Evolutionary conservation across 768 basidiomycete species (phyloP).

Genomic region (Collybia sp.): DNA sequence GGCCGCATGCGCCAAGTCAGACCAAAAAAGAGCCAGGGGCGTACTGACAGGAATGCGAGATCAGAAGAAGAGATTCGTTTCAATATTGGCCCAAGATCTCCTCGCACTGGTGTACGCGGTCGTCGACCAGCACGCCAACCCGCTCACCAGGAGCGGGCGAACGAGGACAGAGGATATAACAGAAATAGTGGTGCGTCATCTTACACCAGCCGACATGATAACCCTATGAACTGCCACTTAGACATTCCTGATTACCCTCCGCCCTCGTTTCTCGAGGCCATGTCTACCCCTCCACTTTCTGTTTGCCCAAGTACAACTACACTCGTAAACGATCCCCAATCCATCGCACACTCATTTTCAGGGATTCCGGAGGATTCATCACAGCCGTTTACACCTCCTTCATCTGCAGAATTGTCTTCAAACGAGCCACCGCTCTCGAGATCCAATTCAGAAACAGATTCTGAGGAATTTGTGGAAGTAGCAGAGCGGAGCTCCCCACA

Average conservation of each 20-base stretch:
- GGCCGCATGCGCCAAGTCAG: slow-evolving; percentile 38
- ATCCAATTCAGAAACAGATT: neutral
- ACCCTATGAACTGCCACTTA: slow-evolving; percentile 13
- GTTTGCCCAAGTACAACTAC: slow-evolving; percentile 36
- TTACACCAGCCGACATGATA: slow-evolving; percentile 1
- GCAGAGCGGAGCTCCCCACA: neutral
- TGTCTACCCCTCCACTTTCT: slow-evolving; percentile 37
- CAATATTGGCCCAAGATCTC: slow-evolving; percentile 34
- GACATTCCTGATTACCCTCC: slow-evolving; percentile 65
- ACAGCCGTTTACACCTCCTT: slow-evolving; percentile 4
- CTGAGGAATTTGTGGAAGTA: too few species aligned
- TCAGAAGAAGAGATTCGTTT: slow-evolving; percentile 43
- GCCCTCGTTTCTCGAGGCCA: slow-evolving; percentile 72
- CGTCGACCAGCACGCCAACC: slow-evolving; percentile 18
- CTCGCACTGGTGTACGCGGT: slow-evolving; percentile 17
- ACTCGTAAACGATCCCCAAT: slow-evolving; percentile 20
- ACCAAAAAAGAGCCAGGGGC: slow-evolving; percentile 14
- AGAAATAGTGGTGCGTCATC: slow-evolving; percentile 15
- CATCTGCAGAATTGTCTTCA: slow-evolving; percentile 2
- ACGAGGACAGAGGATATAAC: slow-evolving; percentile 12
- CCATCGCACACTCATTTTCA: slow-evolving; percentile 6
- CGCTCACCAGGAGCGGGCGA: slow-evolving; percentile 21
- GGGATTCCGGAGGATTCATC: neutral
- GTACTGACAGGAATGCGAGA: slow-evolving; percentile 31
- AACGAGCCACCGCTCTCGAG: neutral